phyloP scores from a whole-genome alignment of 2,329 filamentous ascomycete species.

The Penicillium concentricum region DNA sequence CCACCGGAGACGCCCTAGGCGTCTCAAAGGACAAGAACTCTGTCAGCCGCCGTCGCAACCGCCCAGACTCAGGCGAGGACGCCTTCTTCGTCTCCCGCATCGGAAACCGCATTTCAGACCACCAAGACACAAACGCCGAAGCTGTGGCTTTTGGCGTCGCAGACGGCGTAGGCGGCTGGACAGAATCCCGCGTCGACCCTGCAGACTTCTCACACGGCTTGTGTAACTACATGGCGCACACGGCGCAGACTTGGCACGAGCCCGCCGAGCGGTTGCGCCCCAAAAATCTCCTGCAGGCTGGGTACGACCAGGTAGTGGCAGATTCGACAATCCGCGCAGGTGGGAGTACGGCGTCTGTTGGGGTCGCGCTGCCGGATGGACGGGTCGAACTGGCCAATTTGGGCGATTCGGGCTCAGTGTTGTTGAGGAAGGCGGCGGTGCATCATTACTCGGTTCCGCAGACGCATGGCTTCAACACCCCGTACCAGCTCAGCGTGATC shows the following conservation, averaged over 20 bases:
- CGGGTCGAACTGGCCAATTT: slow-evolving; percentile 86
- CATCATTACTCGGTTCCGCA: slow-evolving; percentile 80
- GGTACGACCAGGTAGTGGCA: slow-evolving; percentile 76
- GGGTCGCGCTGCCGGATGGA: slow-evolving; percentile 70
- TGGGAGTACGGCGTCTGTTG: slow-evolving; percentile 91
- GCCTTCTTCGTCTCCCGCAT: slow-evolving; percentile 88
- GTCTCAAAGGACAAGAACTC: slow-evolving; percentile 35
- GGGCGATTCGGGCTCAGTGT: slow-evolving; percentile 90
- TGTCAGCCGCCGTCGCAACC: slow-evolving; percentile 61
- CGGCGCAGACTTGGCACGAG: slow-evolving; percentile 60
- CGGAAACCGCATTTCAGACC: slow-evolving; percentile 42
- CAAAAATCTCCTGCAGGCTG: slow-evolving; percentile 71
- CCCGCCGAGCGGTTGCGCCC: slow-evolving; percentile 52
- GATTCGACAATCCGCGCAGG: slow-evolving; percentile 75
- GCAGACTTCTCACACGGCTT: slow-evolving; percentile 93
- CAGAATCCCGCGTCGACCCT: slow-evolving; percentile 86
- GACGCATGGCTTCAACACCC: slow-evolving; percentile 96
- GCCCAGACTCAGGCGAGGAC: slow-evolving; percentile 85
- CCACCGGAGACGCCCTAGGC: slow-evolving; percentile 41
- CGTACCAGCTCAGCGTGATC: slow-evolving; percentile 88
- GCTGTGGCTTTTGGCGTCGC: slow-evolving; percentile 80
- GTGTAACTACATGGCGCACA: slow-evolving; percentile 87
- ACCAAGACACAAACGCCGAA: slow-evolving; percentile 48
- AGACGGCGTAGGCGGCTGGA: slow-evolving; percentile 95
- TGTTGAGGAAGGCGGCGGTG: slow-evolving; percentile 81